Evolutionary conservation across 768 basidiomycete genomes (phyloP).

Genomic region (Mycena vulgaris): DNA sequence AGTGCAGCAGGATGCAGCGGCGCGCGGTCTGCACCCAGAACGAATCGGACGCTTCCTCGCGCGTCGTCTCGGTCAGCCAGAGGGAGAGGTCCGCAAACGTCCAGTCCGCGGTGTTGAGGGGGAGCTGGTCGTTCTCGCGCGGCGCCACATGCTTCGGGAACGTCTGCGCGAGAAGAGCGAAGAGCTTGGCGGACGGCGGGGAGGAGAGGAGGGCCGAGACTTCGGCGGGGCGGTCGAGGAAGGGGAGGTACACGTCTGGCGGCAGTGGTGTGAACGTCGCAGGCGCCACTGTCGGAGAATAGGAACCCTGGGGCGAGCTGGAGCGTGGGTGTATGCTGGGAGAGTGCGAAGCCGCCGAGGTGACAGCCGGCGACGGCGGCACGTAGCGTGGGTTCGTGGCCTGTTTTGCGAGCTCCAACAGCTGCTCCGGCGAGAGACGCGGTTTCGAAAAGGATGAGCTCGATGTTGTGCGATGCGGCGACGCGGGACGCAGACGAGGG

Average conservation of each 20-base stretch:
- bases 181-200: constrained; percentile 78
- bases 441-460: constrained; percentile 58
- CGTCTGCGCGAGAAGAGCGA: constrained; percentile 81
- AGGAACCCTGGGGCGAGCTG: constrained; percentile 28
- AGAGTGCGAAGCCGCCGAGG: constrained; percentile 39
- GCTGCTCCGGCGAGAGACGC: constrained; percentile 79
- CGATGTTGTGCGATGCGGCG: constrained; percentile 58
- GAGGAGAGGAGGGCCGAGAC: constrained; percentile 77
- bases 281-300: constrained; percentile 49
- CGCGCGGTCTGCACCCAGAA: constrained; percentile 82
- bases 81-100: constrained; percentile 75
- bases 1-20: constrained; percentile 81
- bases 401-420: constrained; percentile 79
- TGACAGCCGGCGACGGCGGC: constrained; percentile 38
- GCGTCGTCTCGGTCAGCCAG: constrained; percentile 77
- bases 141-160: constrained; percentile 57
- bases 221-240: constrained; percentile 86
- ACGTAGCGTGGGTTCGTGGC: constrained; percentile 59
- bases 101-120: constrained; percentile 79
- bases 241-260: constrained; percentile 86
- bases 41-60: constrained; percentile 76
- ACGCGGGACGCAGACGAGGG: constrained; percentile 65
- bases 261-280: constrained; percentile 84
- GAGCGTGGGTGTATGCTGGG: constrained; percentile 38
- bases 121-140: constrained; percentile 49